These are phyloP conservation scores for Ulota crispa DNA, from an alignment of 225 moss, liverwort and hornwort genomes.

Conservation along the genomic window DNA sequence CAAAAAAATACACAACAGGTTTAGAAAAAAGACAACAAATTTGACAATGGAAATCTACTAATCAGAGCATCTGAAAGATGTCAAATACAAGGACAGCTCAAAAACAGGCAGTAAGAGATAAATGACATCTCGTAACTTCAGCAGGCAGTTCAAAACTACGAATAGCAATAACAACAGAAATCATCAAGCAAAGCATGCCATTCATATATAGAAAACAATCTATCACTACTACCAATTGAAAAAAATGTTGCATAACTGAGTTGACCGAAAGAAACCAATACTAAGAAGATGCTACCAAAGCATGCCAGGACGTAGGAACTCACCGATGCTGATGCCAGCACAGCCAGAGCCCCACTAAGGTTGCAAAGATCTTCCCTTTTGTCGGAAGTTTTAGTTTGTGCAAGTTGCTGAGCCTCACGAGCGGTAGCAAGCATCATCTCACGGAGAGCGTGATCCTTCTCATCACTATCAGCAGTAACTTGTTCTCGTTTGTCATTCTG, in stretches of 20 bases:
- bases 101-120: background rate
- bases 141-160: background rate
- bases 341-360: constrained; percentile 93
- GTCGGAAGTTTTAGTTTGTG: constrained; percentile 69
- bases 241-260: constrained; percentile 1
- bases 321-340: constrained; percentile 97
- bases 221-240: background rate
- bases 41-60: background rate
- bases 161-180: background rate
- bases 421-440: constrained; percentile 69
- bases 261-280: background rate
- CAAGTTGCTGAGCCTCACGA: constrained; percentile 74
- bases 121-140: background rate
- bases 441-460: constrained; percentile 58
- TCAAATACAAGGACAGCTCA: background rate
- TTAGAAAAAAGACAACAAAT: constrained; percentile 3
- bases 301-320: constrained; percentile 1
- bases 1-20: constrained; percentile 18
- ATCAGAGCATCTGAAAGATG: background rate
- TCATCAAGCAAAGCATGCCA: background rate
- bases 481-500: constrained; percentile 45
- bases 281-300: background rate
- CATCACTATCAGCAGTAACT: constrained; percentile 44
- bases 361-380: constrained; percentile 93
- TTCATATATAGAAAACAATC: background rate